Conservation (phyloP, 208 protist genomes). For the Leishmania major region DNA sequence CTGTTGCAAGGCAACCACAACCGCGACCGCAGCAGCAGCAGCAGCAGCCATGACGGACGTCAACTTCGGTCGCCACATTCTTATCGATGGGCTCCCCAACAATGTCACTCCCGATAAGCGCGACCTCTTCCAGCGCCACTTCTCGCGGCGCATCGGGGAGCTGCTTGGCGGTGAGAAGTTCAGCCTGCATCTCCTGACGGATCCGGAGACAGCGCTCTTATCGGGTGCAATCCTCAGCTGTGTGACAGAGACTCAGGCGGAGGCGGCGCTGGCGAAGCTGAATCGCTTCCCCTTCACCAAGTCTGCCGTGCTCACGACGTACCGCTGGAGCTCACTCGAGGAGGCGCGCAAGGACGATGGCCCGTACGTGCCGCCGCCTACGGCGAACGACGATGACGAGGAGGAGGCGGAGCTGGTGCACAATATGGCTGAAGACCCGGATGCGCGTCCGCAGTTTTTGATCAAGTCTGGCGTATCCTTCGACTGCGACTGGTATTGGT, state of each 20-base stretch:
- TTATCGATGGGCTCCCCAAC: slow-evolving; percentile 80
- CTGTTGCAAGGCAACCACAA: neutral
- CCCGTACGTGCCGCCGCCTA: slow-evolving; percentile 69
- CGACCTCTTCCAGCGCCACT: slow-evolving; percentile 61
- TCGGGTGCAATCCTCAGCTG: slow-evolving; percentile 83
- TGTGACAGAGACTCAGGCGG: slow-evolving; percentile 65
- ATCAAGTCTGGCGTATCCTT: slow-evolving; percentile 71
- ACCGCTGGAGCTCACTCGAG: slow-evolving; percentile 78
- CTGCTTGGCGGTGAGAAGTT: slow-evolving; percentile 77
- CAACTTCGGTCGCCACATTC: slow-evolving; percentile 67
- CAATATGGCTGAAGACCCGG: slow-evolving; percentile 82
- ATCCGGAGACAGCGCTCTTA: slow-evolving; percentile 64
- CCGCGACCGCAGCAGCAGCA: neutral
- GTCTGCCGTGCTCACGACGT: slow-evolving; percentile 74
- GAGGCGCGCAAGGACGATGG: slow-evolving; percentile 49
- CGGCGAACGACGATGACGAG: slow-evolving; percentile 46
- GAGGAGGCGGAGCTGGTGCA: slow-evolving; percentile 78
- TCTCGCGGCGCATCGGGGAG: slow-evolving; percentile 62
- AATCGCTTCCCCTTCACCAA: slow-evolving; percentile 84
- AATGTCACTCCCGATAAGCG: slow-evolving; percentile 89
- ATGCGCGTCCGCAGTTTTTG: slow-evolving; percentile 86
- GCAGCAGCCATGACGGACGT: slow-evolving; percentile 31
- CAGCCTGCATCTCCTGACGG: slow-evolving; percentile 68
- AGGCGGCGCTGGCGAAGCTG: slow-evolving; percentile 82
- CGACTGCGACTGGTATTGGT: slow-evolving; percentile 89